Conservation (phyloP, 768 basidiomycete genomes). For the Multifurca ochricompacta region DNA sequence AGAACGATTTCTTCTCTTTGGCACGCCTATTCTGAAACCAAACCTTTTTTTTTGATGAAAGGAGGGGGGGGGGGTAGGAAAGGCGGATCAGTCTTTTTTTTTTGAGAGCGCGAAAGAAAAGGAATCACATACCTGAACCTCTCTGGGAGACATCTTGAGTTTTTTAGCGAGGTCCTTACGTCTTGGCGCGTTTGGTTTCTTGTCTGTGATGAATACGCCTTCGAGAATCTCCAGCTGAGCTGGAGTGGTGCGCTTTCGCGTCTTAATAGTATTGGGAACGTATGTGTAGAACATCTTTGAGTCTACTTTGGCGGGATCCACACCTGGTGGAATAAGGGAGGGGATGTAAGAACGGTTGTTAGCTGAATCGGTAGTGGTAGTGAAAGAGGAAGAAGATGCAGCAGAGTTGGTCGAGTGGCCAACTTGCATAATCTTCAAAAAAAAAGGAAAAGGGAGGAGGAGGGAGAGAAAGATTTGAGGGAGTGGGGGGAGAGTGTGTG, state of each 20-base stretch:
- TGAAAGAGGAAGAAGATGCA: slow-evolving; percentile 2
- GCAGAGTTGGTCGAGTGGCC: slow-evolving; percentile 12
- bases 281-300: slow-evolving; percentile 84
- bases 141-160: slow-evolving; percentile 87
- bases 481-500: slow-evolving; percentile 2
- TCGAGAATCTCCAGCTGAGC: slow-evolving; percentile 88
- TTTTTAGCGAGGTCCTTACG: slow-evolving; percentile 74
- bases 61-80: background rate
- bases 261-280: slow-evolving; percentile 89
- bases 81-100: no score
- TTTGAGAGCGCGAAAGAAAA: no score
- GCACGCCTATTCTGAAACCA: slow-evolving; percentile 91
- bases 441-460: background rate
- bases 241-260: slow-evolving; percentile 82
- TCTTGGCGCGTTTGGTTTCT: slow-evolving; percentile 80
- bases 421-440: slow-evolving; percentile 4
- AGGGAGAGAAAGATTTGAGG: background rate
- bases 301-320: slow-evolving; percentile 66
- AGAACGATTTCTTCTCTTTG: slow-evolving; percentile 58
- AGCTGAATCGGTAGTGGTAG: background rate
- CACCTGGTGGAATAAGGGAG: slow-evolving; percentile 40
- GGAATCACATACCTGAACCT: slow-evolving; percentile 81
- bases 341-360: slow-evolving; percentile 32
- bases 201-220: slow-evolving; percentile 75
- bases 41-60: slow-evolving; percentile 40